These are phyloP conservation scores for Fusarium penzigii DNA, from an alignment of 2,329 filamentous ascomycete genomes.

Conservation along the genomic window DNA sequence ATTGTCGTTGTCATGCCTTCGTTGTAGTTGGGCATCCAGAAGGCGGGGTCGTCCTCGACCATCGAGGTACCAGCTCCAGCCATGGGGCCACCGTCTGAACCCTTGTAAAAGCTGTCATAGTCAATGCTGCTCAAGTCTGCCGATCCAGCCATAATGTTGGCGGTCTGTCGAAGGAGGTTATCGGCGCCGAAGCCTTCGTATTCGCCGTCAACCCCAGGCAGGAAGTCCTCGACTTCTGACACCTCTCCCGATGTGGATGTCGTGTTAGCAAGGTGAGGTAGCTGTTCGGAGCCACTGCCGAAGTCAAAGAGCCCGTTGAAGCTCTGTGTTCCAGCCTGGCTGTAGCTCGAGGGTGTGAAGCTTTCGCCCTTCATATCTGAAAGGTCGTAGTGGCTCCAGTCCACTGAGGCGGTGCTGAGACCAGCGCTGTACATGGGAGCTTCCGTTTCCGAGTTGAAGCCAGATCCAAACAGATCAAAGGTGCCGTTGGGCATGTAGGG, in stretches of 20 bases:
- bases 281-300: conserved; percentile 53
- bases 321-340: conserved; percentile 52
- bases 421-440: conserved; percentile 63
- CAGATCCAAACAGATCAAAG: conserved; percentile 55
- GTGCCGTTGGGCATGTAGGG: conserved; percentile 47
- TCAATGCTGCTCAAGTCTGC: conserved; percentile 53
- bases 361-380: conserved; percentile 46
- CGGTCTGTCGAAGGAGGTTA: conserved; percentile 48
- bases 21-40: conserved; percentile 52
- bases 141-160: conserved; percentile 42
- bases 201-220: conserved; percentile 49
- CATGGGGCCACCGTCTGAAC: conserved; percentile 41
- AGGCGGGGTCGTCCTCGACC: conserved; percentile 53
- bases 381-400: conserved; percentile 50
- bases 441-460: conserved; percentile 52
- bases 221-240: conserved; percentile 65
- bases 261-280: conserved; percentile 54
- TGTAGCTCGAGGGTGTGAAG: conserved; percentile 56
- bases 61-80: conserved; percentile 46
- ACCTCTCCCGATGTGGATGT: conserved; percentile 67
- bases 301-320: conserved; percentile 56
- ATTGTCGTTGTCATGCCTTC: conserved; percentile 36
- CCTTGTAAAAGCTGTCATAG: conserved; percentile 58
- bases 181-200: conserved; percentile 50
- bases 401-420: conserved; percentile 54